Percentiles rank a stretch among this genome's conserved stretches.
phyloP scores from a whole-genome alignment of 139 green algal species.

The Edaphochlamys debaryana region DNA sequence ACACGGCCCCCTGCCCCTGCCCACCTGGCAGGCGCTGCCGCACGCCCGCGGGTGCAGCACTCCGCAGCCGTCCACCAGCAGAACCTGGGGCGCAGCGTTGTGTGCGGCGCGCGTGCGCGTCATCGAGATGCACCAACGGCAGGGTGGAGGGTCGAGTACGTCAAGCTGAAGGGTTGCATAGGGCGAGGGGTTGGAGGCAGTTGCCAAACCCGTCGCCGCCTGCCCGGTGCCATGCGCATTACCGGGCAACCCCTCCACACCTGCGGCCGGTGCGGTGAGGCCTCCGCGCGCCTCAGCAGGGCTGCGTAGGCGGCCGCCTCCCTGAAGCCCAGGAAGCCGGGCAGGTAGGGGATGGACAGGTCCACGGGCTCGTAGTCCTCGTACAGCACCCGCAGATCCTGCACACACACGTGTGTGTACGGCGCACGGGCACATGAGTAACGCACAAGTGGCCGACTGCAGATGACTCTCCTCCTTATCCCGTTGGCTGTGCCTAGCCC shows the following conservation, averaged over 20 bases:
- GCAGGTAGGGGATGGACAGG: slow-evolving; percentile 48
- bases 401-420: background rate
- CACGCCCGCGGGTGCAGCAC: slow-evolving; percentile 68
- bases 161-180: too few species aligned
- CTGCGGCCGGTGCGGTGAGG: slow-evolving; percentile 6
- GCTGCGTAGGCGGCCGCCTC: slow-evolving; percentile 35
- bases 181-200: too few species aligned
- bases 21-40: slow-evolving; percentile 67
- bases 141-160: too few species aligned
- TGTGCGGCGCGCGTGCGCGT: too few species aligned
- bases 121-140: too few species aligned
- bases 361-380: slow-evolving; percentile 56
- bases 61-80: slow-evolving; percentile 78
- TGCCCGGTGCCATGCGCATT: too few species aligned
- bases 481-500: too few species aligned
- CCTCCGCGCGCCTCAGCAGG: slow-evolving; percentile 6
- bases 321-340: slow-evolving; percentile 54
- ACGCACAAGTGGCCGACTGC: background rate
- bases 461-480: background rate
- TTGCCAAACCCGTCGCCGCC: too few species aligned
- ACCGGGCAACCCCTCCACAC: background rate
- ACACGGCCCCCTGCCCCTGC: too few species aligned
- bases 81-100: too few species aligned
- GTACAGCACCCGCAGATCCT: slow-evolving; percentile 63
- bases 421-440: background rate